These are phyloP conservation scores for Scedosporium minutisporum DNA, from an alignment of 2,329 filamentous ascomycete genomes.

Conservation along the genomic window DNA sequence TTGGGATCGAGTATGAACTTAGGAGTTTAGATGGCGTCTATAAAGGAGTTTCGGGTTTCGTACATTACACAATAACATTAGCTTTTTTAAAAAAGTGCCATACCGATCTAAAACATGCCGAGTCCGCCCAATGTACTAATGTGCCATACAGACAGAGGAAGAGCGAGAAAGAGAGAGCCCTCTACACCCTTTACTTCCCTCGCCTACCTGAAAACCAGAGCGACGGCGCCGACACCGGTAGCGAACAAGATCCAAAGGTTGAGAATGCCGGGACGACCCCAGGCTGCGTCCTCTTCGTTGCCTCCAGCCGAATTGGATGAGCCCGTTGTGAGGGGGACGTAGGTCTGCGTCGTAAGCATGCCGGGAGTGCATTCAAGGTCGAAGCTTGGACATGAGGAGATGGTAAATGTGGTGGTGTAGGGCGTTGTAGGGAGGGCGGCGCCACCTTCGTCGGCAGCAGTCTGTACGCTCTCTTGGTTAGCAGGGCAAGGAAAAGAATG, in stretches of 20 bases:
- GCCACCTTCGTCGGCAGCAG: background rate
- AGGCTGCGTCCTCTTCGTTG: background rate
- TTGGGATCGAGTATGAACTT: background rate
- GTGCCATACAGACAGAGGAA: too few relatives aligned
- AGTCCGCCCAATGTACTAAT: background rate
- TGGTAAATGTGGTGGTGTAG: slow-evolving; percentile 4
- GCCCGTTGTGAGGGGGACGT: background rate
- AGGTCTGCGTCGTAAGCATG: background rate
- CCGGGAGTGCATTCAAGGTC: background rate
- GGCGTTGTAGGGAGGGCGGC: slow-evolving; percentile 3
- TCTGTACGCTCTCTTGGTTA: background rate
- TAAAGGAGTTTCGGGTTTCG: background rate
- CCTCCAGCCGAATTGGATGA: background rate
- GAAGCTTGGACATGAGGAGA: slow-evolving; percentile 1
- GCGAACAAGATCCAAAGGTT: background rate
- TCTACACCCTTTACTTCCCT: background rate
- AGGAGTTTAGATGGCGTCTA: background rate
- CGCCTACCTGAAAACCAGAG: background rate
- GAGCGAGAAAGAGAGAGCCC: too few relatives aligned
- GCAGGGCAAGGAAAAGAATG: background rate
- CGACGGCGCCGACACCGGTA: background rate
- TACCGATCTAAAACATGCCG: background rate
- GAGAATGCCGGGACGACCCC: background rate
- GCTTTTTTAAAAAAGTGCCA: background rate
- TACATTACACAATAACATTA: background rate